phyloP scores from a whole-genome alignment of 1,284 basidiomycete species.

The Peniophora sp. region DNA sequence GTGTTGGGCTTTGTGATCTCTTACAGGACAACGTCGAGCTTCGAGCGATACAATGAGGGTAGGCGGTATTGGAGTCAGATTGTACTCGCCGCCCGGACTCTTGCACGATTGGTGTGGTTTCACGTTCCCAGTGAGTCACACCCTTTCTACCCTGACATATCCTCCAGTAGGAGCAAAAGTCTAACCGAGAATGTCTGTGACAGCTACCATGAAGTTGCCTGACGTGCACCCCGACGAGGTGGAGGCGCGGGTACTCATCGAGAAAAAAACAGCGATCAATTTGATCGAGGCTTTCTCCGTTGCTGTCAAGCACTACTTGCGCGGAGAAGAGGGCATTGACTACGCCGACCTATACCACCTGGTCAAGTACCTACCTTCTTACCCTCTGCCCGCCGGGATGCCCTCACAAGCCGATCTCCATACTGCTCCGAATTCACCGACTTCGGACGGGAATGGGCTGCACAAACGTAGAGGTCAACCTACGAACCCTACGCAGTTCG shows the following conservation, averaged over 20 bases:
- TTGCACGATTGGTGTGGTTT: slow-evolving; percentile 53
- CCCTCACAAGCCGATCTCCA: slow-evolving; percentile 32
- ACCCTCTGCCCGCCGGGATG: slow-evolving; percentile 46
- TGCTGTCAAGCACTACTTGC: slow-evolving; percentile 44
- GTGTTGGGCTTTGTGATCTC: slow-evolving; percentile 58
- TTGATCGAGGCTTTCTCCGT: slow-evolving; percentile 44
- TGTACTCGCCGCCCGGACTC: slow-evolving; percentile 48
- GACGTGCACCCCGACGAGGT: slow-evolving; percentile 24
- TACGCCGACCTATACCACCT: slow-evolving; percentile 53
- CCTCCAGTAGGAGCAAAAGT: not conserved
- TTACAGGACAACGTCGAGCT: slow-evolving; percentile 64
- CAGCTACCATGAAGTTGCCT: slow-evolving; percentile 14
- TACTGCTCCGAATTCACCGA: not conserved
- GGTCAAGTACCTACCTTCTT: slow-evolving; percentile 57
- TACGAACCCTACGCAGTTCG: too few species aligned
- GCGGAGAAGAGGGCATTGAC: slow-evolving; percentile 47
- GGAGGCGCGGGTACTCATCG: slow-evolving; percentile 44
- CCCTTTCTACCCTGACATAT: too few species aligned
- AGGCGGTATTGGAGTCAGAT: slow-evolving; percentile 64
- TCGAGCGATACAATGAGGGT: slow-evolving; percentile 68
- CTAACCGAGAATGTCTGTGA: too few species aligned
- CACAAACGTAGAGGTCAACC: too few species aligned
- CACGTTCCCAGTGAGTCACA: slow-evolving; percentile 43
- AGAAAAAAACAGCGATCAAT: slow-evolving; percentile 57
- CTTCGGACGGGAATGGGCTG: too few species aligned